phyloP scores from a whole-genome alignment of 345 rosid species.

The Populus tremula region DNA sequence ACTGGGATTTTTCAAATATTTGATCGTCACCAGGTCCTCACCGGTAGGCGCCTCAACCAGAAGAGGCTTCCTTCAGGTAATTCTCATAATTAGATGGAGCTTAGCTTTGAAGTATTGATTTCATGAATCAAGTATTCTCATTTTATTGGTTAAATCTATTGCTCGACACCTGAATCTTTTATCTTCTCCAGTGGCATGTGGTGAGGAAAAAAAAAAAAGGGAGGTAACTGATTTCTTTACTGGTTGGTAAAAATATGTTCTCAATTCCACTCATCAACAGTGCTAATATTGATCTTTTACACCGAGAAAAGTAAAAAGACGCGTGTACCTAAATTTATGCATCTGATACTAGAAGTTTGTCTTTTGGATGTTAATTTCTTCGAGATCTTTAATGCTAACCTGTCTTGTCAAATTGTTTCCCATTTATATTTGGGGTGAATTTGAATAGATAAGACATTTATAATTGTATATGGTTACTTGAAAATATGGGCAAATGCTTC shows the following conservation, averaged over 20 bases:
- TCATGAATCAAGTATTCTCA: slow-evolving; percentile 1
- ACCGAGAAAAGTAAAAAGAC: neutral
- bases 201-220: neutral
- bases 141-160: neutral
- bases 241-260: neutral
- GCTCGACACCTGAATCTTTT: neutral
- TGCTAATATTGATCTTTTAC: neutral
- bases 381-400: neutral
- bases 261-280: neutral
- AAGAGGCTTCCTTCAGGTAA: slow-evolving; percentile 72
- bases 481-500: neutral
- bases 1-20: slow-evolving; percentile 85
- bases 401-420: neutral
- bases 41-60: slow-evolving; percentile 46
- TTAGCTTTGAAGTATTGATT: neutral
- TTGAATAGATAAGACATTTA: neutral
- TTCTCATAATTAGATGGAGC: neutral
- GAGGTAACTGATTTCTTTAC: too few relatives aligned
- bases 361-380: neutral
- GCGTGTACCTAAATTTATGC: neutral
- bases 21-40: slow-evolving; percentile 62
- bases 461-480: neutral
- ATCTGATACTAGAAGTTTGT: neutral
- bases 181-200: neutral
- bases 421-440: neutral